Conservation (phyloP, 2,329 filamentous ascomycete genomes). For the Xylogone sp. region DNA sequence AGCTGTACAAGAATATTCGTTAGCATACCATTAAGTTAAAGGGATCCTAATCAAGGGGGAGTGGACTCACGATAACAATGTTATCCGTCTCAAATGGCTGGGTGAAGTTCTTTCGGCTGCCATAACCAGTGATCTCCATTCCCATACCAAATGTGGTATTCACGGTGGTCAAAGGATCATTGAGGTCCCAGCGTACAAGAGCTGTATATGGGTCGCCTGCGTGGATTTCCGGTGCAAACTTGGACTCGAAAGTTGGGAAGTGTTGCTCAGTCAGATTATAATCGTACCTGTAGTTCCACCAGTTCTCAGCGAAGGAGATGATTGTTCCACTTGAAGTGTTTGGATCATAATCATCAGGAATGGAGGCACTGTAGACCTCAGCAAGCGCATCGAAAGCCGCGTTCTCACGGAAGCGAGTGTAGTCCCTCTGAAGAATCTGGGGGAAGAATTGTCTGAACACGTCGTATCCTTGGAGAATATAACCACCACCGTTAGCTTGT, state of each 20-base stretch:
- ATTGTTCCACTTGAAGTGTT: constrained; percentile 14
- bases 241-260: constrained; percentile 19
- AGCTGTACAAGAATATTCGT: constrained; percentile 21
- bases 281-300: constrained; percentile 23
- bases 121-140: constrained; percentile 30
- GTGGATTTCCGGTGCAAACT: constrained; percentile 19
- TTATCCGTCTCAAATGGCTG: constrained; percentile 35
- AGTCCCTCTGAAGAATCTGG: constrained; percentile 24
- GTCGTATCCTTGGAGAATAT: constrained; percentile 41
- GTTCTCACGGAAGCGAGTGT: constrained; percentile 19
- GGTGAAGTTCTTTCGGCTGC: constrained; percentile 19
- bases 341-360: constrained; percentile 21
- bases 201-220: constrained; percentile 19
- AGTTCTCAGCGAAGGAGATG: constrained; percentile 17
- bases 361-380: constrained; percentile 14
- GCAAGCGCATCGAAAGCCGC: constrained; percentile 17
- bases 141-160: constrained; percentile 18
- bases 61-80: constrained; percentile 34
- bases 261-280: constrained; percentile 19
- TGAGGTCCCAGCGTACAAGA: constrained; percentile 21
- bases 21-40: too few relatives aligned
- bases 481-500: constrained; percentile 56
- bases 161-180: constrained; percentile 19
- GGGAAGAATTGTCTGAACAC: constrained; percentile 40
- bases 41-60: constrained; percentile 5